These are phyloP conservation scores for Colletotrichum phormii DNA, from an alignment of 2,329 filamentous ascomycete genomes.

Conservation along the genomic window DNA sequence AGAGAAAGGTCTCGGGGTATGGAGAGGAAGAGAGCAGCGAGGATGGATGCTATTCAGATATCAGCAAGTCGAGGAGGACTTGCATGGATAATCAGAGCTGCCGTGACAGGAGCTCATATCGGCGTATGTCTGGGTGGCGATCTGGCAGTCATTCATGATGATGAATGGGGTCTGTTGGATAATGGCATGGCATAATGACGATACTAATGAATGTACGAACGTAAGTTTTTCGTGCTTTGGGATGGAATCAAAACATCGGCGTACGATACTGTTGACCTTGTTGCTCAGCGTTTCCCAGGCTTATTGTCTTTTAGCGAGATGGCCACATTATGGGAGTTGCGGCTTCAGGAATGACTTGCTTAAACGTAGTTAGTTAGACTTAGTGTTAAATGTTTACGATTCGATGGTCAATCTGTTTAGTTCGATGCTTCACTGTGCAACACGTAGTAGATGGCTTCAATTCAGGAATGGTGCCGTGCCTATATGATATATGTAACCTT, in stretches of 20 bases:
- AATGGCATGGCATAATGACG: slow-evolving; percentile 36
- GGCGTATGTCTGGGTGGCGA: slow-evolving; percentile 30
- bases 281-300: slow-evolving; percentile 8
- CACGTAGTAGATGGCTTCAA: no score
- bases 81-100: slow-evolving; percentile 9
- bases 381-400: slow-evolving; percentile 32
- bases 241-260: slow-evolving; percentile 3
- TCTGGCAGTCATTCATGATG: slow-evolving; percentile 27
- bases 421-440: not conserved
- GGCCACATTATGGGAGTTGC: slow-evolving; percentile 13
- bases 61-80: not conserved
- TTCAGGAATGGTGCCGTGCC: not conserved
- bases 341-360: slow-evolving; percentile 25
- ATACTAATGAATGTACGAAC: slow-evolving; percentile 38
- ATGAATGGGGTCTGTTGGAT: slow-evolving; percentile 21
- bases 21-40: not conserved
- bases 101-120: slow-evolving; percentile 8
- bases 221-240: slow-evolving; percentile 30
- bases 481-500: not conserved
- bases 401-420: not conserved
- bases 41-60: not conserved
- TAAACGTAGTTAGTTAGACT: slow-evolving; percentile 31
- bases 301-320: not conserved
- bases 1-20: not conserved
- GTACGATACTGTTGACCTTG: slow-evolving; percentile 3